These are phyloP conservation scores for Solanum appendiculatum DNA, from an alignment of 257 asterid species.

Conservation along the genomic window DNA sequence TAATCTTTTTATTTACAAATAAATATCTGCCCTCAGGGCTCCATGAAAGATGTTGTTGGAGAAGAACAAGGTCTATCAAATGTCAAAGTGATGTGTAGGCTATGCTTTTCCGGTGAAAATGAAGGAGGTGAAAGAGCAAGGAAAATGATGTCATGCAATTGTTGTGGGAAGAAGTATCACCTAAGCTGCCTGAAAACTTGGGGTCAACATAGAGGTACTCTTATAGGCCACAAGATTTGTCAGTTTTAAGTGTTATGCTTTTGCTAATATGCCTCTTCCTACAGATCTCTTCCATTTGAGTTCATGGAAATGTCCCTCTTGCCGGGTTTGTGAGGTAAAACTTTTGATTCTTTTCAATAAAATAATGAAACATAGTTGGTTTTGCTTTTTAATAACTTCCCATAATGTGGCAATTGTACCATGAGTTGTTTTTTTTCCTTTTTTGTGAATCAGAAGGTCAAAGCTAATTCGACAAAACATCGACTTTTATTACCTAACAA, in stretches of 20 bases:
- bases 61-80: slow-evolving; percentile 62
- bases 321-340: slow-evolving; percentile 87
- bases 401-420: not conserved
- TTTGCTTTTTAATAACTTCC: not conserved
- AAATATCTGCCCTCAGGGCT: slow-evolving; percentile 21
- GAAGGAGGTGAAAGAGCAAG: slow-evolving; percentile 80
- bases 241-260: not conserved
- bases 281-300: slow-evolving; percentile 99
- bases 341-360: slow-evolving; percentile 3
- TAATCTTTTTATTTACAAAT: not conserved
- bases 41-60: slow-evolving; percentile 45
- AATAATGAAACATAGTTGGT: not conserved
- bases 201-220: slow-evolving; percentile 82
- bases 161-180: slow-evolving; percentile 87
- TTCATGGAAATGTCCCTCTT: slow-evolving; percentile 95
- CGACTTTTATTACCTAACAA: not conserved
- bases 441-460: not conserved
- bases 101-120: slow-evolving; percentile 81
- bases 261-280: slow-evolving; percentile 11
- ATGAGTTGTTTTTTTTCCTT: not conserved
- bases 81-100: slow-evolving; percentile 72
- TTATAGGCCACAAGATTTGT: not conserved
- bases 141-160: slow-evolving; percentile 85
- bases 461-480: not conserved
- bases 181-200: slow-evolving; percentile 76